Base-by-base conservation (phyloP, 768 basidiomycete genomes). In the Phanerochaete sordida region DNA sequence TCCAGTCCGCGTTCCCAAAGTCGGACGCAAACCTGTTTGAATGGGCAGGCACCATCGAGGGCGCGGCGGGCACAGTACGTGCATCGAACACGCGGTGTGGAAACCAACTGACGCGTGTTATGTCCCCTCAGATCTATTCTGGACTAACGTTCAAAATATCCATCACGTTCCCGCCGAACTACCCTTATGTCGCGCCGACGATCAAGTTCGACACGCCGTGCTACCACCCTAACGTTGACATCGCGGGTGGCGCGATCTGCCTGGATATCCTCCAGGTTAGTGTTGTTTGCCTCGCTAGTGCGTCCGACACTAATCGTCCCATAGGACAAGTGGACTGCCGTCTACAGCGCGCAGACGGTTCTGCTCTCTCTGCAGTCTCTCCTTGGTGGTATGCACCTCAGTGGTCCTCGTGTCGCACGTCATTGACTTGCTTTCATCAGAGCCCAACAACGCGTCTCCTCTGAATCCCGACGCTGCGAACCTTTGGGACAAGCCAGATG, bases 391-490 rank as follows among this genome's bases (percentile, higher is more conserved):
- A 66, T 39, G 83, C 74, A 26, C 13, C 23, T 23, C 27, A 15
- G 8, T 37, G 44, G 48, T 37, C 26, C 15, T 58, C 50, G 47
- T 37, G 9, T 8, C 13, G 26, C 23, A 19, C 26, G 51, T n/a
- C n/a, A 21, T 50, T 39, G 15, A 53, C 33, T 33, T 19, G 19
- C n/a, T n/a, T 60, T 39, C 35, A 27, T 23, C 66, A 93, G 93
- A 96, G 73, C 94, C 93, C 27, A 95, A 96, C 79, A 95, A 95
- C 70, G 90, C 88, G 16, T 95, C 93, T 6, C 94, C 94, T 7
- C 75, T 96, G 59, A 95, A 95, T 70, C 78, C 87, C 7, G 93
- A 95, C 64, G 94, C 94, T 1, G 90, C 93, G 3, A 79, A 81
- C 19, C 75, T 94, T 23, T 96, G 94, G 94, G 81, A 78, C 62